Evolutionary conservation across 2,329 filamentous ascomycete species (phyloP).

Genomic region (Claviceps quebecensis): DNA sequence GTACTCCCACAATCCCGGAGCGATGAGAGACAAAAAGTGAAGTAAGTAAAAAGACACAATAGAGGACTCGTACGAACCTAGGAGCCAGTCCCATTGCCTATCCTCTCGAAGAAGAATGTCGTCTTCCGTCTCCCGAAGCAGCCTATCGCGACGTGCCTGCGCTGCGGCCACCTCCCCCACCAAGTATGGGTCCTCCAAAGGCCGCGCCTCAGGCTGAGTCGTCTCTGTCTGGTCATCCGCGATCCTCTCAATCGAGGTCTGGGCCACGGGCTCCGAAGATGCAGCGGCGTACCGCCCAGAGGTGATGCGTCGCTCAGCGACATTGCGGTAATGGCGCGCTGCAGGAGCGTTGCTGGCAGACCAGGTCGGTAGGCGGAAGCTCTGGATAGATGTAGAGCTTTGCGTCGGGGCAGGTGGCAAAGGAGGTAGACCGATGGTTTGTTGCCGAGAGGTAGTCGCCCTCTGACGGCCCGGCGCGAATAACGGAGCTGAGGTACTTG

Average conservation of each 20-base stretch:
- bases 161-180: conserved; percentile 53
- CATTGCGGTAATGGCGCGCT: conserved; percentile 46
- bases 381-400: conserved; percentile 29
- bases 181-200: conserved; percentile 52
- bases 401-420: conserved; percentile 27
- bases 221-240: background rate
- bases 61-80: conserved; percentile 29
- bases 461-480: conserved; percentile 8
- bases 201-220: conserved; percentile 19
- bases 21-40: background rate
- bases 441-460: conserved; percentile 16
- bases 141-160: conserved; percentile 39
- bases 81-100: conserved; percentile 45
- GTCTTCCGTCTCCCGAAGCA: conserved; percentile 40
- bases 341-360: conserved; percentile 39
- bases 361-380: conserved; percentile 47
- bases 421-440: conserved; percentile 34
- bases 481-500: conserved; percentile 3
- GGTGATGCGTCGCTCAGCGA: conserved; percentile 47
- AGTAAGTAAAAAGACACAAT: background rate
- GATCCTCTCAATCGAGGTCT: conserved; percentile 1
- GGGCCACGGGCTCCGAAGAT: conserved; percentile 13
- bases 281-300: conserved; percentile 24
- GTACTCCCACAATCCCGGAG: background rate
- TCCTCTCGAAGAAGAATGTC: conserved; percentile 44